phyloP scores from a whole-genome alignment of 768 basidiomycete species.

The Baorangia bicolor region DNA sequence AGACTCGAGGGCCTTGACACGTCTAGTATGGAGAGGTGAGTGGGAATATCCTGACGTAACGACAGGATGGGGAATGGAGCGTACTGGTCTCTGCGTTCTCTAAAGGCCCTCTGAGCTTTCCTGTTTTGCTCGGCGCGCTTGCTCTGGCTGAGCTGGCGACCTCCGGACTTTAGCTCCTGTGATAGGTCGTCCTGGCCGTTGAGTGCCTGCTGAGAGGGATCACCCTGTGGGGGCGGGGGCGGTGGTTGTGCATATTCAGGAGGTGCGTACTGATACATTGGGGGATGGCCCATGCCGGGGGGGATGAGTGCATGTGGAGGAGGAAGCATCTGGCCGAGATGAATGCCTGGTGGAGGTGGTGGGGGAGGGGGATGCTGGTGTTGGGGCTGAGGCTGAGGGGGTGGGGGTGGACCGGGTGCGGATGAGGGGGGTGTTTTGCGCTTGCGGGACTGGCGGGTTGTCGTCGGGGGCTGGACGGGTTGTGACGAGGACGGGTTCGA shows the following conservation, averaged over 20 bases:
- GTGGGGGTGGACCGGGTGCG: conserved; percentile 10
- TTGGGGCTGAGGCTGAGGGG: conserved; percentile 27
- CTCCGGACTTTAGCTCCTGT: conserved; percentile 25
- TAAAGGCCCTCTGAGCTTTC: conserved; percentile 89
- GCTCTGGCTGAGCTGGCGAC: conserved; percentile 68
- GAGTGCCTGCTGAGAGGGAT: conserved; percentile 28
- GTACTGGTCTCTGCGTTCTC: conserved; percentile 87
- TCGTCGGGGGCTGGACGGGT: conserved; percentile 1
- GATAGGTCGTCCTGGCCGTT: conserved; percentile 18
- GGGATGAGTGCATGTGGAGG: conserved; percentile 55
- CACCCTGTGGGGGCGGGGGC: conserved; percentile 22
- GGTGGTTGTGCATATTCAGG: conserved; percentile 32
- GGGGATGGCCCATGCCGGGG: conserved; percentile 30
- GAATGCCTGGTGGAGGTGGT: conserved; percentile 34
- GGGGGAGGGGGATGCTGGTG: conserved; percentile 36
- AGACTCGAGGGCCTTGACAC: conserved; percentile 84
- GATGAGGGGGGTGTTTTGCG: conserved; percentile 63
- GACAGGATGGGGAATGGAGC: conserved; percentile 23
- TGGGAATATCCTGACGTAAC: not conserved
- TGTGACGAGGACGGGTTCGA: conserved; percentile 18
- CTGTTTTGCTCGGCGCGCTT: conserved; percentile 94
- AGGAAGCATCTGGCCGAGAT: conserved; percentile 54
- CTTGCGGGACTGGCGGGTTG: conserved; percentile 46
- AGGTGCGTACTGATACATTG: conserved; percentile 37
- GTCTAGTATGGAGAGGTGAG: conserved; percentile 44